Percentiles rank a stretch among this genome's conserved stretches.
These are phyloP conservation scores for Hebeloma cylindrosporum DNA, from an alignment of 768 basidiomycete genomes.

Conservation along the genomic window DNA sequence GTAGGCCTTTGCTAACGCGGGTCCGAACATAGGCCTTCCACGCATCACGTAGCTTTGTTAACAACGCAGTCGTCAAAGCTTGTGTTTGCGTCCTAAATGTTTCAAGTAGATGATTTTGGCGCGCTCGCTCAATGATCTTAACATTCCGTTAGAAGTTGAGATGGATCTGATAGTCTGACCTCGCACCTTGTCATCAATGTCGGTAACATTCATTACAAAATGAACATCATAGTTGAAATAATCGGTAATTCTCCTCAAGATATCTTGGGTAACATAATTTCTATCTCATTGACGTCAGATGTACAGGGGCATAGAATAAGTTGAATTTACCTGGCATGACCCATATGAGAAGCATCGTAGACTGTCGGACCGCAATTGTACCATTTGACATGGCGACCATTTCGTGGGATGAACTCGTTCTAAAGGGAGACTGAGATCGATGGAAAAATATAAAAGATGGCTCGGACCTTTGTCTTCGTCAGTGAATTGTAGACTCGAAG, in stretches of 20 bases:
- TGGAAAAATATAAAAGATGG: conserved; percentile 16
- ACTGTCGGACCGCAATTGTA: conserved; percentile 99
- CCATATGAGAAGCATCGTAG: conserved; percentile 98
- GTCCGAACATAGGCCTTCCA: conserved; percentile 66
- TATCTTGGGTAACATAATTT: conserved; percentile 96
- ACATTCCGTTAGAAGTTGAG: conserved; percentile 1
- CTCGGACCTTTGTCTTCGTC: conserved; percentile 80
- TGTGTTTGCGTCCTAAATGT: conserved; percentile 56
- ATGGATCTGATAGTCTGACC: neutral
- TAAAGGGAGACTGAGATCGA: conserved; percentile 30
- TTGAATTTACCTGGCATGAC: conserved; percentile 83
- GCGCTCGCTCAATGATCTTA: conserved; percentile 91
- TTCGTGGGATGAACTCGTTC: conserved; percentile 74
- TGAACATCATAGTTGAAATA: conserved; percentile 98
- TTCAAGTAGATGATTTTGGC: conserved; percentile 74
- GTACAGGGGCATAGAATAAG: neutral
- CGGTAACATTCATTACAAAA: conserved; percentile 99
- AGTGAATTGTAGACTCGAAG: conserved; percentile 92
- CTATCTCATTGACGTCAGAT: conserved; percentile 38
- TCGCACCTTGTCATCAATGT: conserved; percentile 96
- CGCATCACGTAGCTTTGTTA: conserved; percentile 56
- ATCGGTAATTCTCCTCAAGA: conserved; percentile 85
- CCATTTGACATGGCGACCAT: conserved; percentile 86
- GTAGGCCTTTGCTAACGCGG: conserved; percentile 65
- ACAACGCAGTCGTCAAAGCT: conserved; percentile 54